Conservation (phyloP, 768 basidiomycete genomes). For the Tephrocybe sp. region DNA sequence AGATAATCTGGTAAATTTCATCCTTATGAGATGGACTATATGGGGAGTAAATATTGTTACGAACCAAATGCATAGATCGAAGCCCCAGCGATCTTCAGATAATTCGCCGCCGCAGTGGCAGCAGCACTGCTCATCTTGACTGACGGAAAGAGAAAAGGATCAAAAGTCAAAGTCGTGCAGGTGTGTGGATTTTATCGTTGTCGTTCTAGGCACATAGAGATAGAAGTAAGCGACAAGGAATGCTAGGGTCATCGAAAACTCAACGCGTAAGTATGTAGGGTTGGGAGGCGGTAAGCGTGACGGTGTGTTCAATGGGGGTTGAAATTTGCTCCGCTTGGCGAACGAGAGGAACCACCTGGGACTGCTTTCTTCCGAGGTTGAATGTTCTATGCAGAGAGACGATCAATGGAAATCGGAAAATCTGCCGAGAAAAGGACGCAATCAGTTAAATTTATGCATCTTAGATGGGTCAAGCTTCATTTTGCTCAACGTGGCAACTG, state of each 20-base stretch:
- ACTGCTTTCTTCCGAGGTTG: background rate
- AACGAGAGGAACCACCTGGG: background rate
- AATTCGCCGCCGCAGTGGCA: slow-evolving; percentile 13
- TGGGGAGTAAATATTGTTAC: background rate
- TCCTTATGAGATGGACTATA: background rate
- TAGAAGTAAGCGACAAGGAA: background rate
- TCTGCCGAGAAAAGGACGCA: background rate
- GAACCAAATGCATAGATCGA: slow-evolving; percentile 21
- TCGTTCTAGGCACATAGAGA: background rate
- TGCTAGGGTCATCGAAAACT: background rate
- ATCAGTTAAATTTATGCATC: background rate
- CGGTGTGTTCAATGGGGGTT: too few species aligned
- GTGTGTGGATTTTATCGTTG: background rate
- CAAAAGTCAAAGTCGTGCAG: background rate
- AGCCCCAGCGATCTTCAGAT: slow-evolving; percentile 20
- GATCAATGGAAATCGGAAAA: too few species aligned
- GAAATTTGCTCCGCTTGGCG: background rate
- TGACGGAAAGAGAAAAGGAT: background rate
- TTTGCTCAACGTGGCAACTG: too few species aligned
- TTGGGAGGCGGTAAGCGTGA: too few species aligned
- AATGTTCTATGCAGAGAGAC: too few species aligned
- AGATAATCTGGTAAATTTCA: slow-evolving; percentile 15
- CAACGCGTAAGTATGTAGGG: too few species aligned
- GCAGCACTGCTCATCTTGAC: slow-evolving; percentile 4
- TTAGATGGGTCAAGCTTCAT: background rate